These are phyloP conservation scores for Gleditsia sinensis DNA, from an alignment of 306 rosid species.

Conservation along the genomic window DNA sequence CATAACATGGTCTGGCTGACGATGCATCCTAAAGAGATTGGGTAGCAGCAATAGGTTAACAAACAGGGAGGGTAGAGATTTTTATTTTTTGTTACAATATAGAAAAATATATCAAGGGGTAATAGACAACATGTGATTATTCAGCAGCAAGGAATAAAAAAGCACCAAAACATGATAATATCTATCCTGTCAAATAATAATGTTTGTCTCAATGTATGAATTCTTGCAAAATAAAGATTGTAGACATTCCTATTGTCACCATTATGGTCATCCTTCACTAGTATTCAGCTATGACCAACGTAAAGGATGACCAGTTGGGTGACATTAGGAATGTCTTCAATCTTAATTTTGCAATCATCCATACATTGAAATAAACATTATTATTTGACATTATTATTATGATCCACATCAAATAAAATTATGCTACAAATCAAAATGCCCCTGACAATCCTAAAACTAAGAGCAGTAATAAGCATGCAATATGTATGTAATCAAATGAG, in stretches of 20 bases:
- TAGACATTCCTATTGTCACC: not conserved
- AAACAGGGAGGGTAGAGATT: not conserved
- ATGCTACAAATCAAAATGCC: not conserved
- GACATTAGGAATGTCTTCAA: not conserved
- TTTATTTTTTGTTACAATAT: not conserved
- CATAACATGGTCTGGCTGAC: conserved; percentile 97
- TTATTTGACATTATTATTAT: no score
- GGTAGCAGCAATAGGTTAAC: conserved; percentile 6
- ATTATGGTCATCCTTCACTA: not conserved
- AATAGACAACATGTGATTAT: not conserved
- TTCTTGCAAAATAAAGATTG: not conserved
- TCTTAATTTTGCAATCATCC: not conserved
- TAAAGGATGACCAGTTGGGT: not conserved
- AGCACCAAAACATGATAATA: not conserved
- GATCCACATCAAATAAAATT: not conserved
- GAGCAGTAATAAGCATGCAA: not conserved
- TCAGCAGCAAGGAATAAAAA: not conserved
- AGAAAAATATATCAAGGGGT: not conserved
- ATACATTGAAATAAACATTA: not conserved
- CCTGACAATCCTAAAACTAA: not conserved
- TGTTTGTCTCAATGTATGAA: not conserved
- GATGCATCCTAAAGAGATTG: conserved; percentile 74
- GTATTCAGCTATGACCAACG: not conserved
- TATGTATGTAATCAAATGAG: not conserved
- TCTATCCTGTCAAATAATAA: not conserved